Evolutionary conservation across 768 basidiomycete species (phyloP).

Genomic region (Goffeauzyma gilvescens): DNA sequence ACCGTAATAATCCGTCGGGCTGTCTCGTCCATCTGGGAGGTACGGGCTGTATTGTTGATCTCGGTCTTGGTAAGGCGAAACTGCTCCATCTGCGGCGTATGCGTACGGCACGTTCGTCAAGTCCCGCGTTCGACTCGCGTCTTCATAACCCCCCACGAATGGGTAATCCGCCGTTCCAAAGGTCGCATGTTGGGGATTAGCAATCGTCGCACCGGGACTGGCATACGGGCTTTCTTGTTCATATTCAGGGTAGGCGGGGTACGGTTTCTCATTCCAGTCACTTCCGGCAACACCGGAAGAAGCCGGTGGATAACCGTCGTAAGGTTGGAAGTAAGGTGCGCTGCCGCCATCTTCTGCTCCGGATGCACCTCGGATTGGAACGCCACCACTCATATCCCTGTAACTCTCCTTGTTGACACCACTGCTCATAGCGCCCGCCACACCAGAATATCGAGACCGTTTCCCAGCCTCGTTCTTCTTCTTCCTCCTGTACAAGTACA

Average conservation of each 20-base stretch:
- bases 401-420: neutral
- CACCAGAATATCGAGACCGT: neutral
- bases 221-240: neutral
- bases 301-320: neutral
- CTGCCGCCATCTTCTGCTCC: no score
- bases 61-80: neutral
- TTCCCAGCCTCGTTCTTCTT: neutral
- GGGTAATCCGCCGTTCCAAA: neutral
- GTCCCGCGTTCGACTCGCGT: constrained; percentile 1
- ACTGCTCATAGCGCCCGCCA: neutral
- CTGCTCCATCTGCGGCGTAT: no score
- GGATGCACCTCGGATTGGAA: no score
- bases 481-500: neutral
- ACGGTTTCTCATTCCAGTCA: neutral
- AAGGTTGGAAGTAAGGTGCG: no score
- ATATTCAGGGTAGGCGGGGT: neutral
- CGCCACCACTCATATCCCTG: neutral
- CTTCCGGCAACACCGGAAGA: neutral
- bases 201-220: neutral
- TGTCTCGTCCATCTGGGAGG: neutral
- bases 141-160: neutral
- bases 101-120: constrained; percentile 4
- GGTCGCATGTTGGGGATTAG: neutral
- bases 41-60: neutral
- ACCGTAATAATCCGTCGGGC: constrained; percentile 9